A percentile compares a stretch with the other conserved stretches of the same genome.
Evolutionary conservation across 2,329 filamentous ascomycete species (phyloP).

Genomic region (Colletotrichum magnum): DNA sequence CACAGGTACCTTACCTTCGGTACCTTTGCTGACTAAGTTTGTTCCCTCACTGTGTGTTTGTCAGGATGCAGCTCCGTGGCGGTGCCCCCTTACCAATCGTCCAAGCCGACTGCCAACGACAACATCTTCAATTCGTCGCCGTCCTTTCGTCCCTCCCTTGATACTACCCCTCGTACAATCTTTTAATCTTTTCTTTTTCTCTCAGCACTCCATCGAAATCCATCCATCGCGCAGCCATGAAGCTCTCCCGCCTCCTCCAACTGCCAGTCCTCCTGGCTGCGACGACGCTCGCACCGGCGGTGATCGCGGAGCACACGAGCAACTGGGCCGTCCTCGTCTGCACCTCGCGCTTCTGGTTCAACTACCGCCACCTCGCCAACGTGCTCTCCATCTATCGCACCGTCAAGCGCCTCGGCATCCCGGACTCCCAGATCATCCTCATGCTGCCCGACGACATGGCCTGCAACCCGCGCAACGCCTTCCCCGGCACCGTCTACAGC

Average conservation of each 20-base stretch:
- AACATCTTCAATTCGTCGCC: slow-evolving; percentile 3
- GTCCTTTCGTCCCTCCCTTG: slow-evolving; percentile 23
- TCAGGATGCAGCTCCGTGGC: slow-evolving; percentile 34
- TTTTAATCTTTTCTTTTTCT: neutral
- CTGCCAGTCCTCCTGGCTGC: slow-evolving; percentile 64
- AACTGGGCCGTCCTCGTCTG: slow-evolving; percentile 99
- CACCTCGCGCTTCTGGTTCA: slow-evolving; percentile 99
- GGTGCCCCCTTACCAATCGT: slow-evolving; percentile 34
- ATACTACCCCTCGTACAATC: neutral
- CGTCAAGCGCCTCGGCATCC: slow-evolving; percentile 96
- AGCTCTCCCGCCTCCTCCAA: slow-evolving; percentile 59
- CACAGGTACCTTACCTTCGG: no score
- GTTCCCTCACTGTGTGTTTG: slow-evolving; percentile 13
- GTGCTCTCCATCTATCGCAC: slow-evolving; percentile 97
- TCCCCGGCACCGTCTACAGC: slow-evolving; percentile 97
- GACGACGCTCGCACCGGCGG: slow-evolving; percentile 59
- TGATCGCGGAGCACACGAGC: slow-evolving; percentile 86
- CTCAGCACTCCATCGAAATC: neutral
- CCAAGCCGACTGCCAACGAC: neutral
- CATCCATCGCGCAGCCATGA: slow-evolving; percentile 59
- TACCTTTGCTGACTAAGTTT: slow-evolving; percentile 28
- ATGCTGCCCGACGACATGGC: slow-evolving; percentile 99
- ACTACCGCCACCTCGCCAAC: slow-evolving; percentile 98
- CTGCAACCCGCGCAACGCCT: slow-evolving; percentile 98
- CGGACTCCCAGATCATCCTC: slow-evolving; percentile 98